phyloP scores from a whole-genome alignment of 352 stramenopile genomes.

The Globisporangium mamillatum region DNA sequence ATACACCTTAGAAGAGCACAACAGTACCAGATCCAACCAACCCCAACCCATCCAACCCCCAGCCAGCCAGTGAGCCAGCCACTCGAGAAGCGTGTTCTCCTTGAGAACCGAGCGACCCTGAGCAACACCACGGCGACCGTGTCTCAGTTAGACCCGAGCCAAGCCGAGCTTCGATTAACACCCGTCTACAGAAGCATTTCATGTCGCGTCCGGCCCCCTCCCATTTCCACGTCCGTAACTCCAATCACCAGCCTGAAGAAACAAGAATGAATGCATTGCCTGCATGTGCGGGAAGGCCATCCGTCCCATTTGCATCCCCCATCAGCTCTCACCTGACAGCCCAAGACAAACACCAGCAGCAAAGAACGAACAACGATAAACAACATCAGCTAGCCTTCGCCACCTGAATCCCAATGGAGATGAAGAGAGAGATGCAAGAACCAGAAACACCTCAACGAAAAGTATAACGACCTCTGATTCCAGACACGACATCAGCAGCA shows the following conservation, averaged over 20 bases:
- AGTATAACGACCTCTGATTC: neutral
- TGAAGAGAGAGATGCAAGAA: neutral
- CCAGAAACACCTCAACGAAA: neutral
- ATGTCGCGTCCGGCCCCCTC: neutral
- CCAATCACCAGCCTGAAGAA: conserved; percentile 4
- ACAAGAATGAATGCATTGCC: conserved; percentile 1
- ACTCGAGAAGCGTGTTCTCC: neutral
- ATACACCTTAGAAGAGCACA: conserved; percentile 5
- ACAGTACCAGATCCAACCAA: conserved; percentile 8
- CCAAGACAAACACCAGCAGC: neutral
- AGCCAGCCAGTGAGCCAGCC: neutral
- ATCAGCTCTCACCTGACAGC: neutral
- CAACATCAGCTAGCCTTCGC: neutral
- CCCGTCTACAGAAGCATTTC: neutral
- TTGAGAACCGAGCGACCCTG: neutral
- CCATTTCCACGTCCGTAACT: neutral
- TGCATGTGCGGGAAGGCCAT: neutral
- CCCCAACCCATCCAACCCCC: neutral
- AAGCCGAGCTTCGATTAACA: neutral
- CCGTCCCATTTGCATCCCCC: neutral
- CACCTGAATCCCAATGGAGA: neutral
- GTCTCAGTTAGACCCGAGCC: neutral
- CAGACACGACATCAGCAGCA: neutral
- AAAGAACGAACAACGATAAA: neutral
- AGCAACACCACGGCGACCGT: neutral